A percentile compares a stretch with the other conserved stretches of the same genome.
These are phyloP conservation scores for Pseudogymnoascus sp. DNA, from an alignment of 2,329 filamentous ascomycete species.

Conservation along the genomic window DNA sequence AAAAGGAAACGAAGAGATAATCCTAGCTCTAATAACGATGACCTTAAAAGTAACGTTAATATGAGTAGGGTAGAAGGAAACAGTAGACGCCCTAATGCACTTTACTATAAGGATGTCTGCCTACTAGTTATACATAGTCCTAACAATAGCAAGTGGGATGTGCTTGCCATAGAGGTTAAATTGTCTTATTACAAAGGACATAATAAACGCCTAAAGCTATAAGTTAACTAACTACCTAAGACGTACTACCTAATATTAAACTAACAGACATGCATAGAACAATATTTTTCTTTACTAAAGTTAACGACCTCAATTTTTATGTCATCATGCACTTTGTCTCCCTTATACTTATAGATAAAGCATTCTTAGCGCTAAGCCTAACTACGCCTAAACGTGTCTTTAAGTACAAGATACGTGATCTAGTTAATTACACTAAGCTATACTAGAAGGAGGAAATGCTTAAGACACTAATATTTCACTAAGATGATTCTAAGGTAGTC, in stretches of 20 bases:
- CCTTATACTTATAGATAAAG: slow-evolving; percentile 13
- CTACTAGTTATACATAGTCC: slow-evolving; percentile 14
- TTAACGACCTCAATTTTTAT: slow-evolving; percentile 17
- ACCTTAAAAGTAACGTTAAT: no score
- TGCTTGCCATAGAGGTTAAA: no score
- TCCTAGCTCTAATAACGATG: no score
- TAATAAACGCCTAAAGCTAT: no score
- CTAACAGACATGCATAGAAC: slow-evolving; percentile 12
- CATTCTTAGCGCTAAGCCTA: slow-evolving; percentile 14
- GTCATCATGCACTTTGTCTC: slow-evolving; percentile 15
- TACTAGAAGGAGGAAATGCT: slow-evolving; percentile 11
- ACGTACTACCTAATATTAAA: slow-evolving; percentile 4
- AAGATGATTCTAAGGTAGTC: not conserved
- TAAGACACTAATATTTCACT: slow-evolving; percentile 7
- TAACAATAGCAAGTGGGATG: slow-evolving; percentile 8
- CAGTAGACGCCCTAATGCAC: no score
- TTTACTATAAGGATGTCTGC: slow-evolving; percentile 12
- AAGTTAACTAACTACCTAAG: no score
- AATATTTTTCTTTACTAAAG: slow-evolving; percentile 19
- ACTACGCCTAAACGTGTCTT: slow-evolving; percentile 15
- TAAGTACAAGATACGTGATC: slow-evolving; percentile 12
- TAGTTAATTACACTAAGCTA: no score
- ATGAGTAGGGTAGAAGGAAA: no score
- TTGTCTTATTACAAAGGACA: no score
- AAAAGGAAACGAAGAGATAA: no score